Conservation (phyloP, 2,329 filamentous ascomycete species). For the Fusarium kyushuense region DNA sequence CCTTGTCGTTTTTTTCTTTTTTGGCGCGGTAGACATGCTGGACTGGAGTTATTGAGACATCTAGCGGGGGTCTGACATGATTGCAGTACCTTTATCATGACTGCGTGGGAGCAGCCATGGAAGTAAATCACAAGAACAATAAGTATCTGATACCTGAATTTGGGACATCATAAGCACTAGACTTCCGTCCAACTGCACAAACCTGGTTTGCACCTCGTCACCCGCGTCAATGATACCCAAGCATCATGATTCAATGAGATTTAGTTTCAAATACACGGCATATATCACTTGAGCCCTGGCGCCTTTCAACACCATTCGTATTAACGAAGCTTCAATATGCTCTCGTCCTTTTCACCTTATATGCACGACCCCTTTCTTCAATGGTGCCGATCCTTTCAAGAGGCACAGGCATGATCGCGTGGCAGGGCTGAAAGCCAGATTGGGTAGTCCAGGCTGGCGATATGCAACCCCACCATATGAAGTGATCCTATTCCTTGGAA, state of each 20-base stretch:
- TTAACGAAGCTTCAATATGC: neutral
- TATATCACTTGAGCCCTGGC: neutral
- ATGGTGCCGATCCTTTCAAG: constrained; percentile 1
- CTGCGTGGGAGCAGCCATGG: constrained; percentile 28
- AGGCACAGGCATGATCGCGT: constrained; percentile 10
- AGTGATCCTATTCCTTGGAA: constrained; percentile 8
- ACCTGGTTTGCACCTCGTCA: constrained; percentile 7
- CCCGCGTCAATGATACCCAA: constrained; percentile 5
- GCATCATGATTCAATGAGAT: constrained; percentile 1
- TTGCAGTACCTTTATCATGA: constrained; percentile 32
- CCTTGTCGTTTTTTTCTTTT: constrained; percentile 15
- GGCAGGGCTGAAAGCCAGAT: constrained; percentile 32
- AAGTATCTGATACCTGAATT: constrained; percentile 24
- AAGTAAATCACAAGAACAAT: constrained; percentile 27
- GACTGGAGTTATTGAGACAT: constrained; percentile 37
- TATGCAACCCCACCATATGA: constrained; percentile 12
- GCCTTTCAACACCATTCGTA: neutral
- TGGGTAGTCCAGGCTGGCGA: constrained; percentile 3
- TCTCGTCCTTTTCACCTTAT: neutral
- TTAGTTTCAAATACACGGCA: neutral
- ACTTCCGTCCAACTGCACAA: constrained; percentile 19
- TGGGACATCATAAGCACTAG: constrained; percentile 27
- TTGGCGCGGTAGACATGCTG: constrained; percentile 20
- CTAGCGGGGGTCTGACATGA: constrained; percentile 35
- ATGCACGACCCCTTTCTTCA: neutral